Base-by-base conservation (phyloP, 495 filamentous ascomycete species). In the Aspergillus steynii region DNA sequence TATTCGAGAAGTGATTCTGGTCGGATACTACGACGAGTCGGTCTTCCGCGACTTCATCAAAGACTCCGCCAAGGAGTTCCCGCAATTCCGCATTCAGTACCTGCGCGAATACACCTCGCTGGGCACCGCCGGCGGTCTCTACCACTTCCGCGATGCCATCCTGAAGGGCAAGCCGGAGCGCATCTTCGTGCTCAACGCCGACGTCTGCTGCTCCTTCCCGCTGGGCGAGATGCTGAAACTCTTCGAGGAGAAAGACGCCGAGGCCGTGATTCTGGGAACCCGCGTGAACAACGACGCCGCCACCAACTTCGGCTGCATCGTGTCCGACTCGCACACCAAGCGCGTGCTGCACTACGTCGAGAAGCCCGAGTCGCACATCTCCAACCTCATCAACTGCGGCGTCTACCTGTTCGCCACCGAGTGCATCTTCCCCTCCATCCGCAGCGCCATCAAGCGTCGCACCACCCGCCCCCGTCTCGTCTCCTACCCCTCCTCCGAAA, bases 71-170 rank as follows among this genome's bases (percentile, higher is more conserved):
- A 85, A 84, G 68, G 89, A 92, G 67, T 96, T 94, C 74, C 93
- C 95, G 53, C 85, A 94, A 67, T 87, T 99, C 67, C 86, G 89
- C 66, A 91, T 98, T 76, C 89, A 90, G 71, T 99, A 99, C 79
- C 87, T 99, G 53, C 92, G 95, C 59, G 95, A 99, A 83, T 99
- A 99, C 82, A 90, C 95, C 72, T 93, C 96, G 46, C 74, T 99
- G 61, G 95, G 95, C 66, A 99, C 95, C 28, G 95, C 95, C 42
- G 95, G 95, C 62, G 95, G 95, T 55, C 83, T 99, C 52, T 99
- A 98, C 84, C 95, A 99, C 81, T 99, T 99, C 85, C 92, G 95
- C 71, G 95, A 99, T 87, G 91, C 91, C 61, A 98, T 99, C 68
- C 86, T 99, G 71, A 97, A 97, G 80, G 94, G 94, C 64, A 87